Evolutionary conservation across 345 rosid species (phyloP).

Genomic region (Salix arbutifolia): DNA sequence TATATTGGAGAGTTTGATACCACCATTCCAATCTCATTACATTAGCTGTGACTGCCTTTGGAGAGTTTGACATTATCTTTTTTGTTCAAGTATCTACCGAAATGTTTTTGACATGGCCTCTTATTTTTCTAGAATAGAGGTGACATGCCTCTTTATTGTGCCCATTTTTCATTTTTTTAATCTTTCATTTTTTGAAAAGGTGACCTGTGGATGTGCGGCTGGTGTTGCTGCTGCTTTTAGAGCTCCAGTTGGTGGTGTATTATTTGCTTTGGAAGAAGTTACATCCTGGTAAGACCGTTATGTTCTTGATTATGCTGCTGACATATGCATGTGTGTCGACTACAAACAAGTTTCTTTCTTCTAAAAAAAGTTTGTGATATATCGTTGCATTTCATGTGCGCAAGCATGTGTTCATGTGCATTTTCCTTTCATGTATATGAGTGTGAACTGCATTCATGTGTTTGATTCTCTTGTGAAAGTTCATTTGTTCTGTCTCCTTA

Average conservation of each 20-base stretch:
- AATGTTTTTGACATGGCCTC: neutral
- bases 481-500: neutral
- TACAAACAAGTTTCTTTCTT: neutral
- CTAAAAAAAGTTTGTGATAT: too few relatives aligned
- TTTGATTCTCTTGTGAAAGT: constrained; percentile 1
- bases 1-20: neutral
- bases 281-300: constrained; percentile 71
- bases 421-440: neutral
- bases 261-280: constrained; percentile 96
- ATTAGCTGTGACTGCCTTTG: neutral
- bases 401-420: neutral
- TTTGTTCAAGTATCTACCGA: too few relatives aligned
- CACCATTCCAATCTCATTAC: neutral
- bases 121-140: constrained; percentile 8
- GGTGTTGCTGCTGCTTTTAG: constrained; percentile 99
- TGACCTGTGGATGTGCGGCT: constrained; percentile 99
- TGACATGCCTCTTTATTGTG: constrained; percentile 12
- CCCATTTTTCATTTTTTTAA: constrained; percentile 30
- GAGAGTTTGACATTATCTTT: too few relatives aligned
- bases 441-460: neutral
- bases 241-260: constrained; percentile 99
- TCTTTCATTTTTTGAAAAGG: constrained; percentile 67
- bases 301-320: constrained; percentile 7
- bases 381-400: neutral
- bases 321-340: neutral